Evolutionary conservation across 805 yeast genomes (phyloP).

Genomic region (Komagataella mondaviorum): DNA sequence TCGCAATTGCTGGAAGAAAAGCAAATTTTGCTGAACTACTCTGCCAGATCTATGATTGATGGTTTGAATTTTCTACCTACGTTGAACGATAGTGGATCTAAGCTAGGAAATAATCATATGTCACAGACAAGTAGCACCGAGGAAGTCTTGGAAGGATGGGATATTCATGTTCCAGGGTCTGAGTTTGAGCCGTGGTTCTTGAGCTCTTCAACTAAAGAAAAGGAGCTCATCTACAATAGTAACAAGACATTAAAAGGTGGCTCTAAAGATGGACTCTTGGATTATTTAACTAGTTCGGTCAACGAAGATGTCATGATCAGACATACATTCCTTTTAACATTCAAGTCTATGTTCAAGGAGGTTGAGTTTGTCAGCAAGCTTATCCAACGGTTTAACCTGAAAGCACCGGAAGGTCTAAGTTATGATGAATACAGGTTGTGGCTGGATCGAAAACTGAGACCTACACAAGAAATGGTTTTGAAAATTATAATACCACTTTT

Average conservation of each 20-base stretch:
- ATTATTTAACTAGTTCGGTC: constrained; percentile 69
- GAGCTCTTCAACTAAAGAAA: constrained; percentile 47
- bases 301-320: constrained; percentile 49
- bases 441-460: constrained; percentile 57
- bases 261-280: constrained; percentile 60
- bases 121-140: background rate
- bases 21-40: constrained; percentile 55
- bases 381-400: constrained; percentile 50
- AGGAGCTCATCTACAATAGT: constrained; percentile 38
- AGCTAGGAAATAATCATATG: background rate
- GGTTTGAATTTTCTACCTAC: constrained; percentile 41
- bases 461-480: constrained; percentile 53
- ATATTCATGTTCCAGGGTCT: background rate
- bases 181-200: constrained; percentile 49
- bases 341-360: constrained; percentile 61
- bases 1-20: constrained; percentile 57
- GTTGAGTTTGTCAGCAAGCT: constrained; percentile 44
- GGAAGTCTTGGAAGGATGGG: background rate
- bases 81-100: background rate
- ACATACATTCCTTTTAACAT: constrained; percentile 59
- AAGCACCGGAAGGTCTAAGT: constrained; percentile 80
- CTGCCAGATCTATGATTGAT: constrained; percentile 67
- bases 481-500: constrained; percentile 54
- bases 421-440: constrained; percentile 72
- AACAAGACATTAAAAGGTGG: constrained; percentile 77